phyloP scores from a whole-genome alignment of 805 yeast species.

The Candida nemodendra region DNA sequence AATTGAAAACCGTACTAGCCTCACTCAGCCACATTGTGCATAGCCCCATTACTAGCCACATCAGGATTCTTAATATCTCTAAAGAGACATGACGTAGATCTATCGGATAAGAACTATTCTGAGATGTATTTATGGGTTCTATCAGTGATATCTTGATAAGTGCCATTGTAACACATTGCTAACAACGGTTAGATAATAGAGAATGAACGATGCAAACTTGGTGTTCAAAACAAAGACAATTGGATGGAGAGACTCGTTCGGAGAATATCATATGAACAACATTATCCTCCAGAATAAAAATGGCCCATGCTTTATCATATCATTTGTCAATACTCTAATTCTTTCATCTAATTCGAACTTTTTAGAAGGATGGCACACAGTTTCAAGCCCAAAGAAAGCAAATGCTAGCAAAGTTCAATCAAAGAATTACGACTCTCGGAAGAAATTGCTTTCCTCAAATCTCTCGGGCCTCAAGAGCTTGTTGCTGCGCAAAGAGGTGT shows the following conservation, averaged over 20 bases:
- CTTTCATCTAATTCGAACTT: constrained; percentile 41
- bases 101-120: too few species aligned
- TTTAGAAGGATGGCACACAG: constrained; percentile 23
- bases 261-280: constrained; percentile 40
- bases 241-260: constrained; percentile 26
- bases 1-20: too few species aligned
- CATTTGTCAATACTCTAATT: constrained; percentile 68
- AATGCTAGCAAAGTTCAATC: background rate
- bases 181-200: too few species aligned
- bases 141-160: too few species aligned
- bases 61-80: too few species aligned
- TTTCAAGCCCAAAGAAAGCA: constrained; percentile 5
- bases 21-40: too few species aligned
- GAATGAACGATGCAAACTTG: constrained; percentile 2
- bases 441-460: constrained; percentile 2
- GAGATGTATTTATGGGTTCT: too few species aligned
- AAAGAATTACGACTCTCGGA: background rate
- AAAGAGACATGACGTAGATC: too few species aligned
- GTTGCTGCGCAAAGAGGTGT: constrained; percentile 19
- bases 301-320: constrained; percentile 88
- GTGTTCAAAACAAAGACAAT: constrained; percentile 29
- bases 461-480: constrained; percentile 25
- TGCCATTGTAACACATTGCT: too few species aligned
- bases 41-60: too few species aligned
- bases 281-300: constrained; percentile 74